Base-by-base conservation (phyloP, 2,329 filamentous ascomycete species). In the Trichothecium roseum region DNA sequence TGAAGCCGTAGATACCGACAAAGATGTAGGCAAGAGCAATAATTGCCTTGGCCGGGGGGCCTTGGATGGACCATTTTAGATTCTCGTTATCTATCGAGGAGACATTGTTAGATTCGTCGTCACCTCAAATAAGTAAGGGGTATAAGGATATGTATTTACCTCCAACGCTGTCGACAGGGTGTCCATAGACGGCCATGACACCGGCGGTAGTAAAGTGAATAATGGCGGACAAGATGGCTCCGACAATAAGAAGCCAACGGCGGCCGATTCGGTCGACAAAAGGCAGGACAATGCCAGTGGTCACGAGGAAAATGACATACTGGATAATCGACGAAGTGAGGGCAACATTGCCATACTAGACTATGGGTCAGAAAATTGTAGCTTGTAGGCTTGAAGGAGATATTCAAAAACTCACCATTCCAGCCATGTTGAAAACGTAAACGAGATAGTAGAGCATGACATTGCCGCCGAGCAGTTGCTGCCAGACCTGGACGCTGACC, bases 351-450 rank as follows among this genome's bases (percentile, higher is more conserved):
- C 52, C 52, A n/a, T 39, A 50, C 45, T 47, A 14, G 1, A 8
- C 10, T 24, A 24, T 24, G 10, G 6, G 20, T 24, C 10, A 24
- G 20, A 6, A 24, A 24, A 6, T 10, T 24, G 10, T 6, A 24
- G 20, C 20, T 24, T 24, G 20, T 24, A 6, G 20, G 20, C 20
- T 24, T 6, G 20, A 10, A 10, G 20, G 20, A 10, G 20, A 10
- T 24, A 10, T 6, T 6, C 20, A 24, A 16, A 4, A 12, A 18
- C 38, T n/a, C 28, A 40, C 36, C 49, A 76, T 65, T 29, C 65
- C 64, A 8, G 73, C 73, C 74, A 78, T 77, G 31, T 67, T 59
- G 45, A 78, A 78, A 40, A 78, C 68, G 41, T 77, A 78, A 0
- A 77, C 66, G 9, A 79, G 68, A 40, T 79, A 78, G 47, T 77